These are phyloP conservation scores for Aurinia saxatilis DNA, from an alignment of 345 rosid genomes.

Conservation along the genomic window DNA sequence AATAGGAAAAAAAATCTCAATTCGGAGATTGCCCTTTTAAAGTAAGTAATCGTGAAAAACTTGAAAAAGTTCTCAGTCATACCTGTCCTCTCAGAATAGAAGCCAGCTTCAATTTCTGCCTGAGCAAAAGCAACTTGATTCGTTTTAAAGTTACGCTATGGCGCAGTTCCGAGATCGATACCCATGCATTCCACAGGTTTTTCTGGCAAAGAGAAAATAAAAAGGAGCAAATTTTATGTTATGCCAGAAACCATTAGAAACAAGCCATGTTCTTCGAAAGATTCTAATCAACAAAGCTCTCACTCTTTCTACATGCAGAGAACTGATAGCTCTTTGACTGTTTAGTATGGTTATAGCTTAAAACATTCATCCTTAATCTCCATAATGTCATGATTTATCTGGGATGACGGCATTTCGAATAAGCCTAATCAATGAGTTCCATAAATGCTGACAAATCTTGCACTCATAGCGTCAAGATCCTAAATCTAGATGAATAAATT, in stretches of 20 bases:
- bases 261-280: constrained; percentile 11
- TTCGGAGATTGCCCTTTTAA: not conserved
- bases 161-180: constrained; percentile 55
- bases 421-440: not conserved
- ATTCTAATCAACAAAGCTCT: not conserved
- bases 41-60: constrained; percentile 10
- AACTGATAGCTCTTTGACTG: not conserved
- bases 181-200: constrained; percentile 61
- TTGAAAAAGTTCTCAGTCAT: constrained; percentile 19
- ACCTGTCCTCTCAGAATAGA: constrained; percentile 78
- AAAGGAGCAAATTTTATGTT: not conserved
- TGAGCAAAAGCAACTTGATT: constrained; percentile 60
- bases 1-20: not conserved
- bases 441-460: not conserved
- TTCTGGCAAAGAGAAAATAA: constrained; percentile 43
- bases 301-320: not conserved
- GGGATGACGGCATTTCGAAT: not conserved
- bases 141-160: constrained; percentile 76
- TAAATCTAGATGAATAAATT: not conserved
- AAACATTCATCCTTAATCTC: not conserved
- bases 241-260: not conserved
- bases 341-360: not conserved
- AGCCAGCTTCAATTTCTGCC: constrained; percentile 67
- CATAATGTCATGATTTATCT: not conserved
- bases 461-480: not conserved